A percentile compares a stretch with the other conserved stretches of the same genome.
Conservation (phyloP, 176 grass and related monocot genomes). For the Panicum miliaceum region DNA sequence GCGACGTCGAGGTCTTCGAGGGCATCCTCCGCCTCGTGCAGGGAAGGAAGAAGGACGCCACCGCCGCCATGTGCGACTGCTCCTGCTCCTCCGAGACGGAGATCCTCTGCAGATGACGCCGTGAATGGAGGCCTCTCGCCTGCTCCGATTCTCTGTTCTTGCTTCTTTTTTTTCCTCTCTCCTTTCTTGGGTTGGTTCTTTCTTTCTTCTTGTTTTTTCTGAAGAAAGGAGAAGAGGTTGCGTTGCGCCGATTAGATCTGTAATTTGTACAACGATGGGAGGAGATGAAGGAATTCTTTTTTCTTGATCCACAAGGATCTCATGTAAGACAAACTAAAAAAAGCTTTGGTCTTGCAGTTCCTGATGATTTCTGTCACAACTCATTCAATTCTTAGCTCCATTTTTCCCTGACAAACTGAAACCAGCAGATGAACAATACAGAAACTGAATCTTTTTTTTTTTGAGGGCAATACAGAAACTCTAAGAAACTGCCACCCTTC, state of each 20-base stretch:
- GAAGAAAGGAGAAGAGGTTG: conserved; percentile 62
- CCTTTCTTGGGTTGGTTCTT: conserved; percentile 52
- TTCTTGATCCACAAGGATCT: not conserved
- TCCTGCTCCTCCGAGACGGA: conserved; percentile 67
- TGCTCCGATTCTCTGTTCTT: not conserved
- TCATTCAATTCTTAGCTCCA: not conserved
- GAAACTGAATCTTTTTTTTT: not conserved
- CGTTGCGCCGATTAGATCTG: conserved; percentile 32
- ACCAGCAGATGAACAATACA: not conserved
- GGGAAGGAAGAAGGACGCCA: conserved; percentile 56
- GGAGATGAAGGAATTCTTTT: conserved; percentile 39
- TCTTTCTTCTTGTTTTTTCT: conserved; percentile 57
- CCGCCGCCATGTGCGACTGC: conserved; percentile 48
- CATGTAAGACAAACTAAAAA: conserved; percentile 27
- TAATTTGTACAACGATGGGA: conserved; percentile 46
- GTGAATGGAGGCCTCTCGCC: not conserved
- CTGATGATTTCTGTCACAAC: not conserved
- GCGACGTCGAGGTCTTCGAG: conserved; percentile 71
- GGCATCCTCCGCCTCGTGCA: conserved; percentile 60
- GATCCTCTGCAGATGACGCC: conserved; percentile 65
- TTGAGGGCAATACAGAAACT: not conserved
- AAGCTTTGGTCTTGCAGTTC: conserved; percentile 15
- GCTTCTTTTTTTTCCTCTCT: conserved; percentile 40
- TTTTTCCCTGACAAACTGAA: not conserved
- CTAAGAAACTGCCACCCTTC: not conserved